These are phyloP conservation scores for Pistacia atlantica DNA, from an alignment of 345 rosid species.

Conservation along the genomic window DNA sequence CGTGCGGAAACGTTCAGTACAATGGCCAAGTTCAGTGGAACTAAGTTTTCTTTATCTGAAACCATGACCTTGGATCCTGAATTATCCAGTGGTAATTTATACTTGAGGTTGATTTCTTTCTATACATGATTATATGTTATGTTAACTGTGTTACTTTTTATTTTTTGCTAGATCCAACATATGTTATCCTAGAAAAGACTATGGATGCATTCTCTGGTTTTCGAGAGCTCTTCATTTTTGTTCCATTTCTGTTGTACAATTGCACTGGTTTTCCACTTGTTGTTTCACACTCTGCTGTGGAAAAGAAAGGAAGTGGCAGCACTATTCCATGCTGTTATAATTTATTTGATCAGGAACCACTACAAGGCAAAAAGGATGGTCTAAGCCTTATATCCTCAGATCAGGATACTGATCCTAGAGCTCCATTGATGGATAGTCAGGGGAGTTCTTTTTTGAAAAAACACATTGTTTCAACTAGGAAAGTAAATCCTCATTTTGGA, in stretches of 20 bases:
- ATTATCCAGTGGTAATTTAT: slow-evolving; percentile 50
- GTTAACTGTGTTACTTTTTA: slow-evolving; percentile 17
- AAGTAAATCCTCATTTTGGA: slow-evolving; percentile 27
- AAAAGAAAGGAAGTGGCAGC: slow-evolving; percentile 48
- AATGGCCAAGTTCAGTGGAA: slow-evolving; percentile 71
- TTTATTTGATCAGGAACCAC: slow-evolving; percentile 51
- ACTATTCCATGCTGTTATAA: slow-evolving; percentile 76
- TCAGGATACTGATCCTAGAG: slow-evolving; percentile 35
- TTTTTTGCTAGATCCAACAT: slow-evolving; percentile 54
- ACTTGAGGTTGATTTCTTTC: slow-evolving; percentile 1
- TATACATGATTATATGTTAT: slow-evolving; percentile 11
- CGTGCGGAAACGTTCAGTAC: slow-evolving; percentile 70
- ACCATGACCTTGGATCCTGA: slow-evolving; percentile 56
- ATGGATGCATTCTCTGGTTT: slow-evolving; percentile 91
- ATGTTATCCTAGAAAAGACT: slow-evolving; percentile 71
- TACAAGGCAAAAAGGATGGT: slow-evolving; percentile 59
- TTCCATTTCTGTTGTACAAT: slow-evolving; percentile 78
- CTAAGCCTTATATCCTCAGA: slow-evolving; percentile 62
- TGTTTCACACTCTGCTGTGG: slow-evolving; percentile 59
- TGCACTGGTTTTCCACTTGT: slow-evolving; percentile 77
- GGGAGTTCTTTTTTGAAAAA: slow-evolving; percentile 43
- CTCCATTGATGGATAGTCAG: slow-evolving; percentile 32
- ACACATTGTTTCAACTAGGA: slow-evolving; percentile 37
- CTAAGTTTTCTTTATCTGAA: slow-evolving; percentile 66
- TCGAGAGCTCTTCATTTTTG: slow-evolving; percentile 73